A percentile compares a stretch with the other conserved stretches of the same genome.
phyloP scores from a whole-genome alignment of 306 rosid species.

The Trichosanthes cucumerina region DNA sequence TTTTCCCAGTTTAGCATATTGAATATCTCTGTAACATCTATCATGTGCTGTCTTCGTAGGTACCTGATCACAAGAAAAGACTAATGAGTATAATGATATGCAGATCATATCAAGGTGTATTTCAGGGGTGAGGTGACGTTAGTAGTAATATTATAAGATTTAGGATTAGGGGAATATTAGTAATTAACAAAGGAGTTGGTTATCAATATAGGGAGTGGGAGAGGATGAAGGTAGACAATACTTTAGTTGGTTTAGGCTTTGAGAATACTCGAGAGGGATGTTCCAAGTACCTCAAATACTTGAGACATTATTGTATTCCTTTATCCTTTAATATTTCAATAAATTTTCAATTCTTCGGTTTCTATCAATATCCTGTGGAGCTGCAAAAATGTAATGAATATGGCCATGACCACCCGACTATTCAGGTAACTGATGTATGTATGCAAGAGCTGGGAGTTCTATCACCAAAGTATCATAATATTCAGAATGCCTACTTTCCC shows the following conservation, averaged over 20 bases:
- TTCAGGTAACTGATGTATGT: not conserved
- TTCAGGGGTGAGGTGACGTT: not conserved
- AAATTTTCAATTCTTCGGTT: not conserved
- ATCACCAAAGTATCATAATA: not conserved
- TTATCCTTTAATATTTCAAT: not conserved
- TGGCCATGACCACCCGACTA: not conserved
- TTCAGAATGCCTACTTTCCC: not conserved
- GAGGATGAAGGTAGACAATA: not conserved
- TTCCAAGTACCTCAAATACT: not conserved
- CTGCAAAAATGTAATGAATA: not conserved
- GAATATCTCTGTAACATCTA: conserved; percentile 90
- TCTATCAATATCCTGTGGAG: not conserved
- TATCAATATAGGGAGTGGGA: not conserved
- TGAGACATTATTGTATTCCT: not conserved
- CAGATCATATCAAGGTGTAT: not conserved
- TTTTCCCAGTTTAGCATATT: conserved; percentile 65
- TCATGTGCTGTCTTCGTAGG: conserved; percentile 32
- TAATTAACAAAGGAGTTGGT: not conserved
- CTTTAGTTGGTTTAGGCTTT: not conserved
- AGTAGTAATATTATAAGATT: not conserved
- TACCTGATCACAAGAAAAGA: conserved; percentile 30
- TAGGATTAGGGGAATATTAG: not conserved
- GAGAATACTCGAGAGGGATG: not conserved
- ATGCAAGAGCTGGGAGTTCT: not conserved
- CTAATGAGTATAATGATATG: not conserved